Evolutionary conservation across 768 basidiomycete species (phyloP).

Genomic region (Leucogyrophana mollusca): DNA sequence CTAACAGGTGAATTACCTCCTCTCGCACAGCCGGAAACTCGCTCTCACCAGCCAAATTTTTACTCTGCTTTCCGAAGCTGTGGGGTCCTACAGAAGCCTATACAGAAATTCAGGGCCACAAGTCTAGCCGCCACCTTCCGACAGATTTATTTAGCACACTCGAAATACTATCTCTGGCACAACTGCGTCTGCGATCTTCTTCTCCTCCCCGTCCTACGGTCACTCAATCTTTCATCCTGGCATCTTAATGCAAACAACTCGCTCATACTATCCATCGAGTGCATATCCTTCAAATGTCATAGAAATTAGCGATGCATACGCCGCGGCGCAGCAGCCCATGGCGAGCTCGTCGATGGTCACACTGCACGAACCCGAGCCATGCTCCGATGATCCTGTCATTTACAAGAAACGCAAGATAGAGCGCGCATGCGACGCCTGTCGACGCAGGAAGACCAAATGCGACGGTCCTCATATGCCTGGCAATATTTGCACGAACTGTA

Average conservation of each 20-base stretch:
- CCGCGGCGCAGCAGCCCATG: background rate
- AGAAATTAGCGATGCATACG: conserved; percentile 21
- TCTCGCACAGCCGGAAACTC: no score
- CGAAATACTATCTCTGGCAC: conserved; percentile 9
- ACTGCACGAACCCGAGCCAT: conserved; percentile 2
- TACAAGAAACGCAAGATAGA: conserved; percentile 47
- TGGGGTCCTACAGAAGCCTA: no score
- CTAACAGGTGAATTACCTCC: no score
- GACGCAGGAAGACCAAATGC: conserved; percentile 59
- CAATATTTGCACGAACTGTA: conserved; percentile 58
- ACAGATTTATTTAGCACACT: conserved; percentile 14
- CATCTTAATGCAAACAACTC: conserved; percentile 17
- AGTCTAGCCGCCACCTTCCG: conserved; percentile 1
- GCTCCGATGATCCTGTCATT: conserved; percentile 12
- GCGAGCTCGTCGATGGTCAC: conserved; percentile 10
- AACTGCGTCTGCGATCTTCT: conserved; percentile 2
- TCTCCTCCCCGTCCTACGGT: conserved; percentile 3
- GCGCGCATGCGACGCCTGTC: conserved; percentile 59
- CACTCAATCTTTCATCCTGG: background rate
- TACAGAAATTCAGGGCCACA: background rate
- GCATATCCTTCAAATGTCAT: conserved; percentile 23
- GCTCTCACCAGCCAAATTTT: background rate
- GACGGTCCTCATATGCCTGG: conserved; percentile 53
- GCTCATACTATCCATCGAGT: conserved; percentile 9
- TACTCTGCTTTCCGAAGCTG: background rate